These are phyloP conservation scores for Jatropha curcas DNA, from an alignment of 345 rosid species.

Conservation along the genomic window DNA sequence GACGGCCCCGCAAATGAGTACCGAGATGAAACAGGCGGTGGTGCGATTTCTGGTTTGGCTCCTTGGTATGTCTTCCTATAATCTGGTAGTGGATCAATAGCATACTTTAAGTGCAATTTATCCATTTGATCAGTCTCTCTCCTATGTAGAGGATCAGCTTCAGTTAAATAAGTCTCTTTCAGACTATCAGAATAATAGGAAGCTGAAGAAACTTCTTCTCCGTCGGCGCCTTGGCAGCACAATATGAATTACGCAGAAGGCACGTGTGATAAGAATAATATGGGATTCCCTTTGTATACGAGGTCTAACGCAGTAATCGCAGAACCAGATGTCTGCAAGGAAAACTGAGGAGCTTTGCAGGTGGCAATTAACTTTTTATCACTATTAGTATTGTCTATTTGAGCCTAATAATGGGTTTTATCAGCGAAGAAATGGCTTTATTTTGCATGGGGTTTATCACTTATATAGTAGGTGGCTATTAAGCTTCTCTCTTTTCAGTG, in stretches of 20 bases:
- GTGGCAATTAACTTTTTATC: constrained; percentile 37
- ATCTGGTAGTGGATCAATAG: constrained; percentile 36
- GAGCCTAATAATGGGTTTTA: constrained; percentile 35
- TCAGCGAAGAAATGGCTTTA: constrained; percentile 33
- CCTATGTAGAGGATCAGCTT: constrained; percentile 30
- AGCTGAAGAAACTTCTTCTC: constrained; percentile 29
- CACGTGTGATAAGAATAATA: constrained; percentile 30
- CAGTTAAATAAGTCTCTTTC: constrained; percentile 30
- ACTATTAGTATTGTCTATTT: constrained; percentile 37
- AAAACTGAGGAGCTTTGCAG: constrained; percentile 27
- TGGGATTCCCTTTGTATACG: constrained; percentile 44
- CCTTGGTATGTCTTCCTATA: constrained; percentile 34
- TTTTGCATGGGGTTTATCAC: constrained; percentile 34
- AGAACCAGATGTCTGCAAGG: constrained; percentile 18
- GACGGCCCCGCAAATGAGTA: constrained; percentile 61
- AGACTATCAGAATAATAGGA: constrained; percentile 18
- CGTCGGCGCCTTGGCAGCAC: constrained; percentile 35
- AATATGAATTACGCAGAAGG: constrained; percentile 40
- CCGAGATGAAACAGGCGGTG: constrained; percentile 53
- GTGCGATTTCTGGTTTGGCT: constrained; percentile 28
- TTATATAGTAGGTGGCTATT: constrained; percentile 37
- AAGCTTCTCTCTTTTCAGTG: constrained; percentile 44
- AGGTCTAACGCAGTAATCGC: constrained; percentile 29
- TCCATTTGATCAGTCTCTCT: constrained; percentile 33
- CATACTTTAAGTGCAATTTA: constrained; percentile 38